These are phyloP conservation scores for Boletus reticuloceps DNA, from an alignment of 768 basidiomycete genomes.

Conservation along the genomic window DNA sequence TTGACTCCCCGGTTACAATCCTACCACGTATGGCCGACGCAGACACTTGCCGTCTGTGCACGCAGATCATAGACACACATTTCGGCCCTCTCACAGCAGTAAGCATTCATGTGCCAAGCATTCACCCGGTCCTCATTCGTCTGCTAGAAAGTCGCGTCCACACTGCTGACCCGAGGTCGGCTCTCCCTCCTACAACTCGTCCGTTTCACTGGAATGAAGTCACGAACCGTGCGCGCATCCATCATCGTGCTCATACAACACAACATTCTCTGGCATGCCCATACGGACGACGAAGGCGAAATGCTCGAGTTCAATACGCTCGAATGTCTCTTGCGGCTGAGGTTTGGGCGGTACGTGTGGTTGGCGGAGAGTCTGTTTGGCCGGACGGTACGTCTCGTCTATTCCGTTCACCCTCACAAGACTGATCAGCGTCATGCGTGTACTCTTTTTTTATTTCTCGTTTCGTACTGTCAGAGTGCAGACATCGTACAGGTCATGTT, in stretches of 20 bases:
- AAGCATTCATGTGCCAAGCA: conserved; percentile 22
- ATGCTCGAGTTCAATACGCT: conserved; percentile 79
- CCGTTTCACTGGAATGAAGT: conserved; percentile 65
- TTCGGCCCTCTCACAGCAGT: conserved; percentile 69
- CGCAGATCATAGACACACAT: conserved; percentile 59
- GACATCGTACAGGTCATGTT: conserved; percentile 75
- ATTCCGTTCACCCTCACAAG: neutral
- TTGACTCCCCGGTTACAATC: neutral
- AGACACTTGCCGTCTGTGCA: conserved; percentile 58
- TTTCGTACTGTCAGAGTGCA: conserved; percentile 50
- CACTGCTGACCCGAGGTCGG: conserved; percentile 79
- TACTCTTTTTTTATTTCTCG: too few relatives aligned
- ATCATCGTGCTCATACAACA: conserved; percentile 86
- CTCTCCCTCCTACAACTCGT: conserved; percentile 67
- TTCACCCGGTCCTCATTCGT: neutral
- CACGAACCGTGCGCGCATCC: conserved; percentile 64
- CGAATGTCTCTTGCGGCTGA: conserved; percentile 76
- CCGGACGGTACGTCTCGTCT: conserved; percentile 49
- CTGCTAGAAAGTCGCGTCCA: conserved; percentile 65
- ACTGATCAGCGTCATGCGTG: neutral
- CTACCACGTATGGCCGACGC: conserved; percentile 54
- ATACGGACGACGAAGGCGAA: conserved; percentile 67
- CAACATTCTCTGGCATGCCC: conserved; percentile 85
- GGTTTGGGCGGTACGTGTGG: conserved; percentile 82
- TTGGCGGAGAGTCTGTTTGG: conserved; percentile 72